Percentiles rank a stretch among this genome's conserved stretches.
phyloP scores from a whole-genome alignment of 768 basidiomycete genomes.

The Lentinula edodes region DNA sequence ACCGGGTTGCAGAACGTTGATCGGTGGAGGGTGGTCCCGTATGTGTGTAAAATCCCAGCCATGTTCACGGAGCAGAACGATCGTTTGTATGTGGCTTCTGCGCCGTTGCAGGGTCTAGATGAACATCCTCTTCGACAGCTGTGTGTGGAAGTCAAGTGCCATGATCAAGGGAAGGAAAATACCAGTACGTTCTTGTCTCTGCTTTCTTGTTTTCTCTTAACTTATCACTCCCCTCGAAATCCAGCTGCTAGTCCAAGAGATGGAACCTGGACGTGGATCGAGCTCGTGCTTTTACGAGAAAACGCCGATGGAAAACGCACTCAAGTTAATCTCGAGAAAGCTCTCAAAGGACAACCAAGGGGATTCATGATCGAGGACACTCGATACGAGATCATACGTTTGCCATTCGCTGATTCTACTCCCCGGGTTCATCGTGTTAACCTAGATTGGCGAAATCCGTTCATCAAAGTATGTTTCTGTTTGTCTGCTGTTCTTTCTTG shows the following conservation, averaged over 20 bases:
- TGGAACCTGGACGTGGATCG: slow-evolving; percentile 6
- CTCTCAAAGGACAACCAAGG: background rate
- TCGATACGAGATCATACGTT: slow-evolving; percentile 4
- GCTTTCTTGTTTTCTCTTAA: background rate
- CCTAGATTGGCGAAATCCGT: slow-evolving; percentile 5
- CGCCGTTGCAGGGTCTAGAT: background rate
- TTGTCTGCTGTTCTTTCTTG: background rate
- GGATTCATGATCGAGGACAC: slow-evolving; percentile 5
- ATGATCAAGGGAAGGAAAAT: slow-evolving; percentile 2
- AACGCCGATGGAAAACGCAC: background rate
- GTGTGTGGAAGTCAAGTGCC: slow-evolving; percentile 3
- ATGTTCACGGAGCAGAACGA: background rate
- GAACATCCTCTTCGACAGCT: slow-evolving; percentile 1
- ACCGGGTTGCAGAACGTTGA: slow-evolving; percentile 1
- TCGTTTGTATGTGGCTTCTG: background rate
- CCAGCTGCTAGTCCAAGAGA: background rate
- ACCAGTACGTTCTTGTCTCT: background rate
- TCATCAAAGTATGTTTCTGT: background rate
- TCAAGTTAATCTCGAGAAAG: background rate
- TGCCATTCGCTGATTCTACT: slow-evolving; percentile 3
- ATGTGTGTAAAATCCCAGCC: background rate
- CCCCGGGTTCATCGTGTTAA: slow-evolving; percentile 3
- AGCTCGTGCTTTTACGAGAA: slow-evolving; percentile 1
- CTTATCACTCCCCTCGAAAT: background rate
- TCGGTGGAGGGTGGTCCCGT: background rate